phyloP scores from a whole-genome alignment of 345 rosid genomes.

The Excoecaria agallocha region DNA sequence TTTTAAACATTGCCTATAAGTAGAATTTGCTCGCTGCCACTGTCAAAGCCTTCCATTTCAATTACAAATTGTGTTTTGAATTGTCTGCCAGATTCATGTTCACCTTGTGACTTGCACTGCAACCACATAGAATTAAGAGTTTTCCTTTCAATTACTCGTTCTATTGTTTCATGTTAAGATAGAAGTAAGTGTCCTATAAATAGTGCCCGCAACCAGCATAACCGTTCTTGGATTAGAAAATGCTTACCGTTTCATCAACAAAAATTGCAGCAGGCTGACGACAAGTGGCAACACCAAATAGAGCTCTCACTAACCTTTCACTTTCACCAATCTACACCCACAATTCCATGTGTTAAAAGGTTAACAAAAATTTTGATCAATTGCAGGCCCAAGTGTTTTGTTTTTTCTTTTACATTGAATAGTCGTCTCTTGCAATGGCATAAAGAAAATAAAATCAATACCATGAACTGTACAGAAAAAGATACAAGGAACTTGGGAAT shows the following conservation, averaged over 20 bases:
- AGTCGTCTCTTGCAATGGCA: not conserved
- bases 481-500: not conserved
- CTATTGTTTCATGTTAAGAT: not conserved
- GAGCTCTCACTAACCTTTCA: conserved; percentile 96
- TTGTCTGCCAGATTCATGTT: too few relatives aligned
- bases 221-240: conserved; percentile 13
- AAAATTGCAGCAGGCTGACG: conserved; percentile 99
- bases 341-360: not conserved
- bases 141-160: not conserved
- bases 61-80: too few relatives aligned
- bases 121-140: too few relatives aligned
- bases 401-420: not conserved
- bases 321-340: conserved; percentile 89
- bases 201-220: conserved; percentile 1
- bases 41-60: too few relatives aligned
- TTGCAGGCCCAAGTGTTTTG: not conserved
- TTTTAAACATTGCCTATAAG: conserved; percentile 63
- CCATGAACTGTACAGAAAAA: not conserved
- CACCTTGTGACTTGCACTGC: too few relatives aligned
- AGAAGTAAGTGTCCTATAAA: not conserved
- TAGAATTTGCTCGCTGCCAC: too few relatives aligned
- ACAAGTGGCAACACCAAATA: conserved; percentile 96
- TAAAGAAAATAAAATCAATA: not conserved
- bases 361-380: not conserved
- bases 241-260: conserved; percentile 92